Evolutionary conservation across 2,329 filamentous ascomycete species (phyloP).

Genomic region (Aspergillus awamori): DNA sequence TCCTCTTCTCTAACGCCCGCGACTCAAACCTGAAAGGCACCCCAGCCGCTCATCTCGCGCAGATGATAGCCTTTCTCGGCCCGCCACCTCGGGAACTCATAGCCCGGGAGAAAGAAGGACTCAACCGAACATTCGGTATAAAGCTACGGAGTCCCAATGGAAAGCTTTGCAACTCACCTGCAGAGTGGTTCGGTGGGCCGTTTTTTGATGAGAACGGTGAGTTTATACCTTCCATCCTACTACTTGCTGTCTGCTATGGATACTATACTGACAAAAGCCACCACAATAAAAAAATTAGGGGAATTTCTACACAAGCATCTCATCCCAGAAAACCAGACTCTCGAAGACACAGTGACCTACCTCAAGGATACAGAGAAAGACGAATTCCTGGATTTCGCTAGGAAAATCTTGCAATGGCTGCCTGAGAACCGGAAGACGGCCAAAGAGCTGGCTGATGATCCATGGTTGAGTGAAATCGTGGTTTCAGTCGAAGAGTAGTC

Average conservation of each 20-base stretch:
- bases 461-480: neutral
- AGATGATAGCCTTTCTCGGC: neutral
- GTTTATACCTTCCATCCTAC: neutral
- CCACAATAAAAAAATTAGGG: neutral
- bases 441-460: neutral
- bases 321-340: neutral
- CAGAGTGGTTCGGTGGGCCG: neutral
- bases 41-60: neutral
- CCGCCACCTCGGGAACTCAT: neutral
- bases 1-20: neutral
- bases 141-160: neutral
- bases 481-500: too few species aligned
- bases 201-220: neutral
- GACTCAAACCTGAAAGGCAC: neutral
- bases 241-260: too few species aligned
- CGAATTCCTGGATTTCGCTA: neutral
- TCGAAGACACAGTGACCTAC: neutral
- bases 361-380: neutral
- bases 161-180: neutral
- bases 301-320: neutral
- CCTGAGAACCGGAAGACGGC: neutral
- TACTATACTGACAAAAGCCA: too few species aligned
- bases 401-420: neutral
- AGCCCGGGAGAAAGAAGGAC: neutral
- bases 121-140: neutral